These are phyloP conservation scores for Gracilariopsis chorda DNA, from an alignment of 23 red algal species.

Conservation along the genomic window DNA sequence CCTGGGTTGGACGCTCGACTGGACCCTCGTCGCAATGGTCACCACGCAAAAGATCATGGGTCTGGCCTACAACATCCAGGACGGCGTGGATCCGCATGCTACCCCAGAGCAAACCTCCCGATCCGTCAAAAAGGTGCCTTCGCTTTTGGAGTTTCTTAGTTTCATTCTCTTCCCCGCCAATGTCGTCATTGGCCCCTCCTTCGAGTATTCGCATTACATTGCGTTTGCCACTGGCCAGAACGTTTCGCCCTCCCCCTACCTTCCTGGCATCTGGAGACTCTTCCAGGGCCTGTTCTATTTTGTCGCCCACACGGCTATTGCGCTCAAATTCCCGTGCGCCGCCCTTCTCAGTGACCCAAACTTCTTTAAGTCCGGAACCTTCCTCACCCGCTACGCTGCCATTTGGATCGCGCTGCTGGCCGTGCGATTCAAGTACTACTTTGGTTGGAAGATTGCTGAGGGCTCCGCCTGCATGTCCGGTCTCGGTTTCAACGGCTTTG, in stretches of 20 bases:
- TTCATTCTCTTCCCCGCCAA: constrained; percentile 93
- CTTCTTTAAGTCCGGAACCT: constrained; percentile 58
- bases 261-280: constrained; percentile 53
- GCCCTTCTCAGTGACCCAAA: constrained; percentile 43
- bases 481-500: constrained; percentile 78
- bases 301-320: constrained; percentile 44
- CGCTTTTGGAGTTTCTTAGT: constrained; percentile 75
- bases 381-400: constrained; percentile 58
- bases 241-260: constrained; percentile 27
- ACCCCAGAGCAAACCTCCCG: constrained; percentile 45
- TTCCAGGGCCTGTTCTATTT: constrained; percentile 78
- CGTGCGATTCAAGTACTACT: constrained; percentile 98
- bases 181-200: constrained; percentile 82
- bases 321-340: constrained; percentile 43
- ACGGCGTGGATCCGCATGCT: constrained; percentile 43
- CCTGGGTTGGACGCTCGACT: constrained; percentile 93
- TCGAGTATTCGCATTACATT: constrained; percentile 88
- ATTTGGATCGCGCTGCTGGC: constrained; percentile 81
- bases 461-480: constrained; percentile 85
- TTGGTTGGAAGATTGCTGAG: constrained; percentile 99
- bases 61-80: constrained; percentile 81
- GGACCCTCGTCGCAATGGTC: constrained; percentile 92
- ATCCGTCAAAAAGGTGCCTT: constrained; percentile 64
- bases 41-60: constrained; percentile 95
- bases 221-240: constrained; percentile 49